Base-by-base conservation (phyloP, 768 basidiomycete genomes). In the Cystoderma amianthinum region DNA sequence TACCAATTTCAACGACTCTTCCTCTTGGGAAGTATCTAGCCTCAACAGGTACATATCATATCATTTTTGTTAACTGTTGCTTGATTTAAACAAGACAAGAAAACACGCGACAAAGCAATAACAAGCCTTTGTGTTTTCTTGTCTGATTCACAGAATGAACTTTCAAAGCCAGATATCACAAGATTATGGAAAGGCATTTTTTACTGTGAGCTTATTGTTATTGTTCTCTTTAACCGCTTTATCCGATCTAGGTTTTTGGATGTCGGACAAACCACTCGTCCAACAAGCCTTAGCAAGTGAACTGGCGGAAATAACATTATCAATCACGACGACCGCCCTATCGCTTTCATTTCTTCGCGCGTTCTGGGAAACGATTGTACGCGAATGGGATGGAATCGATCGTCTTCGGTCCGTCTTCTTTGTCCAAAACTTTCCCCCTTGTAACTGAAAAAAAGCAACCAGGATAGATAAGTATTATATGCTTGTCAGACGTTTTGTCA, bases 401-500 rank as follows among this genome's bases (percentile, higher is more conserved):
- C 74, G 87, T 33, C 63, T 95, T 51, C 69, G 95, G 94, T 95
- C 47, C 48, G 78, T 59, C 23, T 5, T 25, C 32, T 23, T 24
- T 5, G 33, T 23, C 41, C 19, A 23, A n/a, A n/a, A n/a, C n/a
- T n/a, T 37, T 32, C n/a, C 3, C 30, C 28, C n/a, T 41, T 18
- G 23, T 13, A 32, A 42, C 7, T 33, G 32, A n/a, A n/a, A n/a
- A n/a, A n/a, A n/a, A n/a, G n/a, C n/a, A n/a, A n/a, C n/a, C 53
- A 96, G 94, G 50, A 81, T 97, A 59, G 95, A 99, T 72, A 99
- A 99, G 60, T 98, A 89, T 60, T 94, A 95, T 58, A 82, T 97
- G 80, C 83, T 99, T 35, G 80, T 97, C 44, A 76, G 95, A 44
- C 75, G 85, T 48, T 97, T 91, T 54, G 71, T 88, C 41, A 87